Percentiles rank a stretch among this genome's conserved stretches.
Evolutionary conservation across 768 basidiomycete genomes (phyloP).

Genomic region (Calocybe indica): DNA sequence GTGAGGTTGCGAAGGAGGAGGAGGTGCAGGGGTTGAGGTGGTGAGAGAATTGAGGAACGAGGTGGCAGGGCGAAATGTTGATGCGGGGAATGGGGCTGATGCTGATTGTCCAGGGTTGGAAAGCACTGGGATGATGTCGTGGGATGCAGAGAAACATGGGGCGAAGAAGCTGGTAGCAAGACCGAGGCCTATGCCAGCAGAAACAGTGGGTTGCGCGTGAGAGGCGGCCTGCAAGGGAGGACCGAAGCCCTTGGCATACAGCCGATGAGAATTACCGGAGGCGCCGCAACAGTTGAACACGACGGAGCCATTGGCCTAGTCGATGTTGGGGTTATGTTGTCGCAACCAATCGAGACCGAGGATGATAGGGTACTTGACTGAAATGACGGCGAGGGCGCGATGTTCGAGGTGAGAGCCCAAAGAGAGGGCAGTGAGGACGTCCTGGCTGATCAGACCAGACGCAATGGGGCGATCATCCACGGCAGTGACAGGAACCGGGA

Average conservation of each 20-base stretch:
- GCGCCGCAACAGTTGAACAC: conserved; percentile 19
- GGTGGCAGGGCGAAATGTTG: too few species aligned
- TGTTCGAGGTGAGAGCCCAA: conserved; percentile 23
- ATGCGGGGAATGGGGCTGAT: too few species aligned
- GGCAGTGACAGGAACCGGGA: conserved; percentile 28
- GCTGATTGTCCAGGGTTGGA: too few species aligned
- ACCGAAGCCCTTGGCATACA: conserved; percentile 17
- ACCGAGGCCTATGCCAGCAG: conserved; percentile 23
- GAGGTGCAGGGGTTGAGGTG: too few species aligned
- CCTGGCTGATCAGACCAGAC: conserved; percentile 33
- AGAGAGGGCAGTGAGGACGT: conserved; percentile 22
- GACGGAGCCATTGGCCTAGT: conserved; percentile 20
- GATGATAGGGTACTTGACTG: conserved; percentile 27
- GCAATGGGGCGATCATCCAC: conserved; percentile 32
- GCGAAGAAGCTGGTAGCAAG: conserved; percentile 9
- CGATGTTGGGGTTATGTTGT: conserved; percentile 26
- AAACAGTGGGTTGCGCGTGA: conserved; percentile 11
- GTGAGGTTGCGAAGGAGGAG: too few species aligned
- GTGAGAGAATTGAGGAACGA: too few species aligned
- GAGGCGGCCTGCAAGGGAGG: conserved; percentile 9
- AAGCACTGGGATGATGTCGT: too few species aligned
- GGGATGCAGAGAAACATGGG: too few species aligned
- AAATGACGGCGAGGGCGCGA: conserved; percentile 22
- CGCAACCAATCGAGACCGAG: conserved; percentile 31
- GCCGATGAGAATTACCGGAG: conserved; percentile 12